Percentiles rank a stretch among this genome's conserved stretches.
These are phyloP conservation scores for Rossbeevera mucosa DNA, from an alignment of 768 basidiomycete species.

Conservation along the genomic window DNA sequence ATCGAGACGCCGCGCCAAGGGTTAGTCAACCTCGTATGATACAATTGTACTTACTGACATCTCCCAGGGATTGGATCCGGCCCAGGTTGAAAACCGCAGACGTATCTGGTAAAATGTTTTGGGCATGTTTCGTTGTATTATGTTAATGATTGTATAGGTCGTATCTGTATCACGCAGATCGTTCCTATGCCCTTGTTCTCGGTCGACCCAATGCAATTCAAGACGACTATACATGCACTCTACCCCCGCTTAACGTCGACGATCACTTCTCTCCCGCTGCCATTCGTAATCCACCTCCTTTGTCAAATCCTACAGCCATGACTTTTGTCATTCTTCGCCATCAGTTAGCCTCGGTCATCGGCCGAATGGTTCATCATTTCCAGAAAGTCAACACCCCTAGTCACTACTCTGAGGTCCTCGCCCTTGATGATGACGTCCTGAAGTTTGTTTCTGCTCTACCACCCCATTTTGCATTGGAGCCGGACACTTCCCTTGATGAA, in stretches of 20 bases:
- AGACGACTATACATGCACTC: slow-evolving; percentile 83
- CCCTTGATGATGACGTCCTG: slow-evolving; percentile 79
- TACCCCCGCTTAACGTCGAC: slow-evolving; percentile 67
- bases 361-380: slow-evolving; percentile 89
- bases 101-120: slow-evolving; percentile 66
- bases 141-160: slow-evolving; percentile 47
- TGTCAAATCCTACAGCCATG: slow-evolving; percentile 73
- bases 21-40: slow-evolving; percentile 39
- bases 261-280: slow-evolving; percentile 47
- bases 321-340: slow-evolving; percentile 88
- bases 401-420: slow-evolving; percentile 78
- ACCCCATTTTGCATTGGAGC: slow-evolving; percentile 69
- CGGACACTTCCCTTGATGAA: slow-evolving; percentile 75
- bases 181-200: slow-evolving; percentile 86
- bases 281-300: slow-evolving; percentile 49
- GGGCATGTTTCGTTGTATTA: not conserved
- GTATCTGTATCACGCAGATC: slow-evolving; percentile 90
- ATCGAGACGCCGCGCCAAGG: slow-evolving; percentile 82
- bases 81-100: slow-evolving; percentile 81
- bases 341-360: slow-evolving; percentile 77
- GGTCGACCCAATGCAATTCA: slow-evolving; percentile 89
- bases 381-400: slow-evolving; percentile 75
- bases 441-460: slow-evolving; percentile 74
- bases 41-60: slow-evolving; percentile 1
- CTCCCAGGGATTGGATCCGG: slow-evolving; percentile 62